Evolutionary conservation across 139 green algal genomes (phyloP).

Genomic region (Chlorella ohadii): DNA sequence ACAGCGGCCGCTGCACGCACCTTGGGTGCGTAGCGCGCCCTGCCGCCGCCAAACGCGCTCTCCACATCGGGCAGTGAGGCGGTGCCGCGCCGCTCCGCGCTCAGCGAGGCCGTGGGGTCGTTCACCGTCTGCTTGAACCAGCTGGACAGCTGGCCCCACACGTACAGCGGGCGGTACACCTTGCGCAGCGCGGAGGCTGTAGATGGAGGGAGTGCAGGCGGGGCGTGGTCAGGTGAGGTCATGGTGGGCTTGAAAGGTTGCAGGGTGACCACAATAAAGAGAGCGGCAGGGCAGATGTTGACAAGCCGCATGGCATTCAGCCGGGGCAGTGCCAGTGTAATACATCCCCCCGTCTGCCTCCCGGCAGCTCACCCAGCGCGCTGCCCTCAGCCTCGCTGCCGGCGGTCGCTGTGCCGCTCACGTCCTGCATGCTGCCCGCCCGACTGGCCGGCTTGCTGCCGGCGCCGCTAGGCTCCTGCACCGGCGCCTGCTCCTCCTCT

Average conservation of each 20-base stretch:
- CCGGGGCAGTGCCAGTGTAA: too few relatives aligned
- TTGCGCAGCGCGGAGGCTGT: constrained; percentile 57
- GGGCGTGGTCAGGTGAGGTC: too few relatives aligned
- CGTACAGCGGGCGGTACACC: constrained; percentile 81
- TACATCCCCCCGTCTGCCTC: too few relatives aligned
- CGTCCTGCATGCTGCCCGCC: background rate
- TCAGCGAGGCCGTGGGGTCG: constrained; percentile 84
- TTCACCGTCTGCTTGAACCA: constrained; percentile 96
- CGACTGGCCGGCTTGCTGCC: background rate
- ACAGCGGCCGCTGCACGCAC: constrained; percentile 5
- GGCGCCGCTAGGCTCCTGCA: background rate
- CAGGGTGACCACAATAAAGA: too few relatives aligned
- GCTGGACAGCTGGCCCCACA: constrained; percentile 86
- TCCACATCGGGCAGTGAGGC: constrained; percentile 90
- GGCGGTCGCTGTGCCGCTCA: background rate
- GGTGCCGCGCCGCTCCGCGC: constrained; percentile 82
- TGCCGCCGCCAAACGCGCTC: constrained; percentile 53
- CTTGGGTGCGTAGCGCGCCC: constrained; percentile 54
- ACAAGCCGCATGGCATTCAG: too few relatives aligned
- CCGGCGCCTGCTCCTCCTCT: background rate
- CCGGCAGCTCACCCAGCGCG: constrained; percentile 19
- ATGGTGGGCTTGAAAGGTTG: too few relatives aligned
- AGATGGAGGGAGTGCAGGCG: background rate
- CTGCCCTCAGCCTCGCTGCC: background rate
- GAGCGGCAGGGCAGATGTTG: background rate